A percentile compares a stretch with the other conserved stretches of the same genome.
Conservation (phyloP, 768 basidiomycete genomes). For the Tylopilus plumbeoviolaceoides region DNA sequence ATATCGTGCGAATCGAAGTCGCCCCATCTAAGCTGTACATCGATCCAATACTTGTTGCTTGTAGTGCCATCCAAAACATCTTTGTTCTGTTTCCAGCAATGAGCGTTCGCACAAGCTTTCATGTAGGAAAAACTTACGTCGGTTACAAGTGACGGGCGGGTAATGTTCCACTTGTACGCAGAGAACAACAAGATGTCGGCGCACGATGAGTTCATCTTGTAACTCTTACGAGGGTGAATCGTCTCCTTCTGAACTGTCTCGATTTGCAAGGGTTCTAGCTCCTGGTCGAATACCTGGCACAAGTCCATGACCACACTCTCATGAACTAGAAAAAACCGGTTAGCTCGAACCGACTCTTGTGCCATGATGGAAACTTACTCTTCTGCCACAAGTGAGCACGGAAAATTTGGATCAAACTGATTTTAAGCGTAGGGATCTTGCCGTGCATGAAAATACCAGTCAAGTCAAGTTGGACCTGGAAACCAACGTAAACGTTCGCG, state of each 20-base stretch:
- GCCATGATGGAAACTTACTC: conserved; percentile 52
- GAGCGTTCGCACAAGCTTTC: background rate
- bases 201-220: conserved; percentile 99
- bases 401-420: conserved; percentile 99
- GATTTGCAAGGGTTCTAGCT: conserved; percentile 95
- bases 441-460: conserved; percentile 99
- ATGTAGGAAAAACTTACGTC: conserved; percentile 52
- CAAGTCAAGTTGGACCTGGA: conserved; percentile 98
- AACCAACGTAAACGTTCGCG: conserved; percentile 99
- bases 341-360: conserved; percentile 10
- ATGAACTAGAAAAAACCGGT: conserved; percentile 50
- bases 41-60: conserved; percentile 98
- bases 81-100: conserved; percentile 56
- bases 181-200: conserved; percentile 98
- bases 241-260: conserved; percentile 99
- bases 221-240: conserved; percentile 98
- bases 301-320: conserved; percentile 93
- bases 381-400: conserved; percentile 99
- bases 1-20: conserved; percentile 99
- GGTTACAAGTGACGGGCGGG: conserved; percentile 90
- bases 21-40: conserved; percentile 93
- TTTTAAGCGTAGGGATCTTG: conserved; percentile 97
- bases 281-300: conserved; percentile 99
- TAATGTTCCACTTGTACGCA: conserved; percentile 97
- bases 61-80: conserved; percentile 98